phyloP scores from a whole-genome alignment of 2,329 filamentous ascomycete genomes.

The Ophiosphaerella korrae region DNA sequence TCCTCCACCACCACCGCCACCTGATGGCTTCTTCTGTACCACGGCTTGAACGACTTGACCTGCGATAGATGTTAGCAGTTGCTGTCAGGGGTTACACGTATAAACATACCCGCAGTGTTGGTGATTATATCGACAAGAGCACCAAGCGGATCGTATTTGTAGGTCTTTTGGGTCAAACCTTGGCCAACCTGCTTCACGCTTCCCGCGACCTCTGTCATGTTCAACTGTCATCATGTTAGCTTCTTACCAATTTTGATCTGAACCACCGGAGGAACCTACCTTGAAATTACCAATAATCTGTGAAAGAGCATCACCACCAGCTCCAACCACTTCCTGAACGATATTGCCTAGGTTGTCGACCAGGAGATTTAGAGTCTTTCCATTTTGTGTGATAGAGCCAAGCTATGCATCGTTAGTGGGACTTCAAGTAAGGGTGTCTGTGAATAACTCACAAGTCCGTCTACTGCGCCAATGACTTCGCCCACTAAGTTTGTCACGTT shows the following conservation, averaged over 20 bases:
- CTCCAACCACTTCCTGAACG: slow-evolving; percentile 62
- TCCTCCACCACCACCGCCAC: slow-evolving; percentile 4
- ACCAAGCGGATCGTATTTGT: slow-evolving; percentile 56
- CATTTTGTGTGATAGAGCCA: slow-evolving; percentile 63
- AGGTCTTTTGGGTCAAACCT: slow-evolving; percentile 58
- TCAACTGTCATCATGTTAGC: slow-evolving; percentile 35
- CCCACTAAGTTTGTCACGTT: slow-evolving; percentile 60
- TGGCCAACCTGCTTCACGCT: slow-evolving; percentile 43
- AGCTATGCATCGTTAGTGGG: slow-evolving; percentile 39
- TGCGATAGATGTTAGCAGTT: neutral
- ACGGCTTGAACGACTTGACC: slow-evolving; percentile 61
- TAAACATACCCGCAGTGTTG: slow-evolving; percentile 49
- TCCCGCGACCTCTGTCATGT: slow-evolving; percentile 61
- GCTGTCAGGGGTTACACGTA: too few relatives aligned
- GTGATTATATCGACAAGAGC: slow-evolving; percentile 62
- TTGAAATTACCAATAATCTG: slow-evolving; percentile 64
- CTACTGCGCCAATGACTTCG: slow-evolving; percentile 61
- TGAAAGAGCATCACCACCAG: slow-evolving; percentile 52
- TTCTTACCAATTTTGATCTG: neutral
- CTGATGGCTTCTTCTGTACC: slow-evolving; percentile 44
- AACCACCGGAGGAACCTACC: slow-evolving; percentile 10
- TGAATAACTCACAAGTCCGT: slow-evolving; percentile 51
- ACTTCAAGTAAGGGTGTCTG: neutral
- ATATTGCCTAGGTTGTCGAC: slow-evolving; percentile 68
- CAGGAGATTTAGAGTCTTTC: slow-evolving; percentile 60